These are phyloP conservation scores for Lasiosphaeria ovina DNA, from an alignment of 495 filamentous ascomycete genomes.

Conservation along the genomic window DNA sequence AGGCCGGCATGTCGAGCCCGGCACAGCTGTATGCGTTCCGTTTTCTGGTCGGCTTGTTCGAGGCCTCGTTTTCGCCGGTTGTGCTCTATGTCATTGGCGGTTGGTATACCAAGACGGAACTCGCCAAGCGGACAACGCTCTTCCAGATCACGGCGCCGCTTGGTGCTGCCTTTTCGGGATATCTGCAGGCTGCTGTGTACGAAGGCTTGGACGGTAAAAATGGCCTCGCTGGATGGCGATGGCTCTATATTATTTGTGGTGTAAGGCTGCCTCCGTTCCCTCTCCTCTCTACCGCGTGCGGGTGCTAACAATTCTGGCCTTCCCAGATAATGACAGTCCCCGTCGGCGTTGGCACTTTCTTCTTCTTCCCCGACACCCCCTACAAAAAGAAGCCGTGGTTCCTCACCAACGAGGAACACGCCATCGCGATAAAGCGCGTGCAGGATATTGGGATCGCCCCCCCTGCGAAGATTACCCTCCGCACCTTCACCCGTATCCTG, in stretches of 20 bases:
- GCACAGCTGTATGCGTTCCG: constrained; percentile 29
- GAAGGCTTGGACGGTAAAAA: constrained; percentile 43
- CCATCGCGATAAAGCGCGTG: constrained; percentile 25
- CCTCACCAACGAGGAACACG: constrained; percentile 34
- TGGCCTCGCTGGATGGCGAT: constrained; percentile 50
- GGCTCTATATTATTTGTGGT: constrained; percentile 54
- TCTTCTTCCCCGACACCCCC: constrained; percentile 59
- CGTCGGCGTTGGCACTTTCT: constrained; percentile 52
- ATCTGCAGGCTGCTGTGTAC: constrained; percentile 50
- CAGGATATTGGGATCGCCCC: constrained; percentile 29
- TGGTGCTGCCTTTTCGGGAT: constrained; percentile 49
- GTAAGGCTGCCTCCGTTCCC: not conserved
- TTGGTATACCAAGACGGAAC: constrained; percentile 33
- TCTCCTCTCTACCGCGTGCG: not conserved
- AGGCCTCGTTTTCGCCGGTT: constrained; percentile 26
- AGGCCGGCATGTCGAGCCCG: constrained; percentile 36
- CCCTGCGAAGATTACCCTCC: constrained; percentile 27
- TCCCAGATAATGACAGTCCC: constrained; percentile 43
- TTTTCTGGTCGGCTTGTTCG: constrained; percentile 31
- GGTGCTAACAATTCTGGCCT: not conserved
- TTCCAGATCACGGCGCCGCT: constrained; percentile 52
- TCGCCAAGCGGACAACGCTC: constrained; percentile 44
- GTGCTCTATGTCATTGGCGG: constrained; percentile 28
- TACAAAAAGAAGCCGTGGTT: constrained; percentile 49
- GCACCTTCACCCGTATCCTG: constrained; percentile 54